phyloP scores from a whole-genome alignment of 2,329 filamentous ascomycete species.

The Erysiphe pisi region DNA sequence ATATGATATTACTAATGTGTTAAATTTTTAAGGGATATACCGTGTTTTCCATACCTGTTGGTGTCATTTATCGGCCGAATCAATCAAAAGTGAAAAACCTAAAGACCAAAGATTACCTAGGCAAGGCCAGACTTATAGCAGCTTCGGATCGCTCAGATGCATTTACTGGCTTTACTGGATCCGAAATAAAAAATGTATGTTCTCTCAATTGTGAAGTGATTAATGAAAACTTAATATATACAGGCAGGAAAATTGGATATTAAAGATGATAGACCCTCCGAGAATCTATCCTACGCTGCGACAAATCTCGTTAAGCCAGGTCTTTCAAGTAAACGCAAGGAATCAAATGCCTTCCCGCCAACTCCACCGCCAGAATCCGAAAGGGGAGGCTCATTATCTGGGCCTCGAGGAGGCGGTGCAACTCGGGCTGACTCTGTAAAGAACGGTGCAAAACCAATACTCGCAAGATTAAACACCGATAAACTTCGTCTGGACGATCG shows the following conservation, averaged over 20 bases:
- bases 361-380: constrained; percentile 93
- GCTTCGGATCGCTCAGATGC: constrained; percentile 70
- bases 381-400: constrained; percentile 38
- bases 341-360: constrained; percentile 86
- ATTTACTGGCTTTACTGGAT: constrained; percentile 70
- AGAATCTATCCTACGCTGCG: constrained; percentile 82
- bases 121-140: constrained; percentile 87
- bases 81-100: constrained; percentile 97
- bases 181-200: constrained; percentile 63
- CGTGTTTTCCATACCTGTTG: constrained; percentile 95
- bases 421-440: constrained; percentile 51
- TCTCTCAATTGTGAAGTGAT: neutral
- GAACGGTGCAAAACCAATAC: constrained; percentile 50
- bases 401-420: constrained; percentile 35
- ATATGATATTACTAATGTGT: constrained; percentile 29
- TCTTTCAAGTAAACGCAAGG: constrained; percentile 67
- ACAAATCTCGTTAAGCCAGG: constrained; percentile 86
- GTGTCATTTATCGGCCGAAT: constrained; percentile 88
- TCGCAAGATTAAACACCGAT: constrained; percentile 54
- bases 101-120: constrained; percentile 94
- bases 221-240: constrained; percentile 29
- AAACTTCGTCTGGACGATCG: constrained; percentile 43
- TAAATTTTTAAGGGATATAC: constrained; percentile 64
- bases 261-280: constrained; percentile 69
- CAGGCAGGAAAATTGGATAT: constrained; percentile 46